A percentile compares a stretch with the other conserved stretches of the same genome.
Evolutionary conservation across 768 basidiomycete species (phyloP).

Genomic region (Tephrocybe sp.): DNA sequence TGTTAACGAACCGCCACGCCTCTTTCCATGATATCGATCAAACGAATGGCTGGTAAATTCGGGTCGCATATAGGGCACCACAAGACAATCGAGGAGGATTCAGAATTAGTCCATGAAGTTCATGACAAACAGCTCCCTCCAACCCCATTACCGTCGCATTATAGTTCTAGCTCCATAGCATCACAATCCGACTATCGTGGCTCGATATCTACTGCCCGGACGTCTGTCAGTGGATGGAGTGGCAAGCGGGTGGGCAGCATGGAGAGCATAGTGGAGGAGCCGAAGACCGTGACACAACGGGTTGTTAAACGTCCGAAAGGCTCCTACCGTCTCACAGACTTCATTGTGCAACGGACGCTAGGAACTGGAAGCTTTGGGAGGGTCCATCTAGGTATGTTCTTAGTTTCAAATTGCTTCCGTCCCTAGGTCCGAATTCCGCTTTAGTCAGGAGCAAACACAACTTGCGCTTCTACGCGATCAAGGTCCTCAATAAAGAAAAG

Average conservation of each 20-base stretch:
- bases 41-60: conserved; percentile 52
- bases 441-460: conserved; percentile 91
- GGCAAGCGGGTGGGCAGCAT: conserved; percentile 35
- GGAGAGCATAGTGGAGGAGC: conserved; percentile 32
- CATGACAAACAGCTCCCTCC: conserved; percentile 23
- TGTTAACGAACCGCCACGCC: conserved; percentile 6
- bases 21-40: conserved; percentile 32
- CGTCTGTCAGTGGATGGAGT: conserved; percentile 55
- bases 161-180: conserved; percentile 26
- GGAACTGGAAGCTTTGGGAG: conserved; percentile 98
- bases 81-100: conserved; percentile 21
- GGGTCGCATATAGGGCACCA: conserved; percentile 39
- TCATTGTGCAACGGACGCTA: conserved; percentile 77
- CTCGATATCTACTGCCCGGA: conserved; percentile 69
- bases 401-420: conserved; percentile 9
- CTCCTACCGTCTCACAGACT: conserved; percentile 72
- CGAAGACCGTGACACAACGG: conserved; percentile 15
- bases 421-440: conserved; percentile 5
- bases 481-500: conserved; percentile 91
- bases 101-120: conserved; percentile 8
- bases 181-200: conserved; percentile 55
- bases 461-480: conserved; percentile 94
- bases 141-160: conserved; percentile 30
- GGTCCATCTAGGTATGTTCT: conserved; percentile 76
- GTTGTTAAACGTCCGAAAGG: conserved; percentile 55